These are phyloP conservation scores for Parathielavia hyrcaniae DNA, from an alignment of 495 filamentous ascomycete genomes.

Conservation along the genomic window DNA sequence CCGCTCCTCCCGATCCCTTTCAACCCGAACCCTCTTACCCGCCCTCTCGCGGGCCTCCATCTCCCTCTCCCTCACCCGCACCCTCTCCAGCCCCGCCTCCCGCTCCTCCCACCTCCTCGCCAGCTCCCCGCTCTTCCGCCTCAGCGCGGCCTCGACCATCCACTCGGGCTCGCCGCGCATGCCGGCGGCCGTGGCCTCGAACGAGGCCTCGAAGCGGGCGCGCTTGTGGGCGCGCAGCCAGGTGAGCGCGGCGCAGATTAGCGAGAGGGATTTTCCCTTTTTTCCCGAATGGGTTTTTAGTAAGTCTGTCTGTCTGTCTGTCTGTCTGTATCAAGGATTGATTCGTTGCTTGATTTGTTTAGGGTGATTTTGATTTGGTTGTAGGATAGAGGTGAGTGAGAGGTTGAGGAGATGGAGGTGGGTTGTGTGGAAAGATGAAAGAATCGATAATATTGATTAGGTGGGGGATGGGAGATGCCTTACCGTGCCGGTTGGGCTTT, in stretches of 20 bases:
- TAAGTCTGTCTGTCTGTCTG: too few species aligned
- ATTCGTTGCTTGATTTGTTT: too few species aligned
- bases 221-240: slow-evolving; percentile 87
- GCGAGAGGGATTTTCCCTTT: slow-evolving; percentile 96
- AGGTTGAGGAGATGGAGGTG: background rate
- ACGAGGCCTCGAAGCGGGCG: slow-evolving; percentile 50
- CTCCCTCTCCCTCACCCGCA: slow-evolving; percentile 62
- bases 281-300: too few species aligned
- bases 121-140: slow-evolving; percentile 60
- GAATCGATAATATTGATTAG: too few species aligned
- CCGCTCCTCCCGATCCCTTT: slow-evolving; percentile 27
- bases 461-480: slow-evolving; percentile 13
- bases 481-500: slow-evolving; percentile 81
- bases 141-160: slow-evolving; percentile 70
- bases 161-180: slow-evolving; percentile 80
- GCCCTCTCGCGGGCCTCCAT: slow-evolving; percentile 40
- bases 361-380: background rate
- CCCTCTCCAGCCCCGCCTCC: slow-evolving; percentile 60
- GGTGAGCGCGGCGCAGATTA: slow-evolving; percentile 88
- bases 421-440: background rate
- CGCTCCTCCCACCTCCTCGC: slow-evolving; percentile 60
- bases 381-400: background rate
- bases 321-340: too few species aligned
- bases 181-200: slow-evolving; percentile 28
- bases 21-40: slow-evolving; percentile 26